phyloP scores from a whole-genome alignment of 352 stramenopile species.

The Globisporangium megalacanthum region DNA sequence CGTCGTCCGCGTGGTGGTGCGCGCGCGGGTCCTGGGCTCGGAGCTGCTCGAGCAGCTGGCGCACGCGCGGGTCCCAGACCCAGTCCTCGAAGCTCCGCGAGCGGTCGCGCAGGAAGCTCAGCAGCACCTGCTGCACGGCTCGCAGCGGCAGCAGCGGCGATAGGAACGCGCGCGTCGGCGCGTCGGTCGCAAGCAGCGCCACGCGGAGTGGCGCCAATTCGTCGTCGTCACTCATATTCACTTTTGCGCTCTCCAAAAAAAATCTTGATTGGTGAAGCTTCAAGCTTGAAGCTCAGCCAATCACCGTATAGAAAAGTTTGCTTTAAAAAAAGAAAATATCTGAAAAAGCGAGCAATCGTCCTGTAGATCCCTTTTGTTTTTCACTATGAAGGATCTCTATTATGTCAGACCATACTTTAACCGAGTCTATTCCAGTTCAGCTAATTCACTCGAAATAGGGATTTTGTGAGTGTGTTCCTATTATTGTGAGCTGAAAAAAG shows the following conservation, averaged over 20 bases:
- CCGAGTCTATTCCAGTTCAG: too few species aligned
- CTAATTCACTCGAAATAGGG: too few species aligned
- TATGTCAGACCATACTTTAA: too few species aligned
- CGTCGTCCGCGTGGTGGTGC: slow-evolving; percentile 19
- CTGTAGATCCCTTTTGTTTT: not conserved
- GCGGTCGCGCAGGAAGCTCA: slow-evolving; percentile 58
- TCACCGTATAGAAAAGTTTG: too few species aligned
- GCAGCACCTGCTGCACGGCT: slow-evolving; percentile 63
- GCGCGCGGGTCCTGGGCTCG: slow-evolving; percentile 25
- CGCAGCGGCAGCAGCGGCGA: slow-evolving; percentile 47
- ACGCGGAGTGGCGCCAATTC: slow-evolving; percentile 35
- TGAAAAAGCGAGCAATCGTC: too few species aligned
- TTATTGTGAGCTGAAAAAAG: too few species aligned
- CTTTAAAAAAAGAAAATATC: too few species aligned
- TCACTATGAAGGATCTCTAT: too few species aligned
- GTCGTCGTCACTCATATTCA: slow-evolving; percentile 5
- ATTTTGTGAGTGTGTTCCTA: not conserved
- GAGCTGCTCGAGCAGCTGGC: slow-evolving; percentile 44
- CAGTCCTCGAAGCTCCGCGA: slow-evolving; percentile 12
- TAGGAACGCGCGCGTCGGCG: slow-evolving; percentile 50
- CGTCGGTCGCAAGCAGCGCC: slow-evolving; percentile 35
- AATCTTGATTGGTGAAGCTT: too few species aligned
- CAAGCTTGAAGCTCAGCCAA: too few species aligned
- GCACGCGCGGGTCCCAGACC: slow-evolving; percentile 16
- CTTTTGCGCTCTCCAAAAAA: too few species aligned